Evolutionary conservation across 495 filamentous ascomycete genomes (phyloP).

Genomic region (Penicillium diatomitis): DNA sequence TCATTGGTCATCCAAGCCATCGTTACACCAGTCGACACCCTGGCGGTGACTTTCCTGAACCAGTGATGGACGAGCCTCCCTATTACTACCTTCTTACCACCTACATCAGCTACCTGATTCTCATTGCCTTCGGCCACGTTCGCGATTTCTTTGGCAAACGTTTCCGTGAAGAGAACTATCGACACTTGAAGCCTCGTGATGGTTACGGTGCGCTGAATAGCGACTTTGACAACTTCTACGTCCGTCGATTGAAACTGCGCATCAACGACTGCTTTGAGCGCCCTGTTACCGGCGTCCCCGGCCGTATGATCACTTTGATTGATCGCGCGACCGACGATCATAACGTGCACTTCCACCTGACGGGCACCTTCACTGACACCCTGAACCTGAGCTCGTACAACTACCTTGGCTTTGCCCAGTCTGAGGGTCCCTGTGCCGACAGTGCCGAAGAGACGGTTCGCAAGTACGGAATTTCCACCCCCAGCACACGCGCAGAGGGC

Average conservation of each 20-base stretch:
- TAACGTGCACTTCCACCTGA: conserved; percentile 79
- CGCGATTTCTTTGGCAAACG: conserved; percentile 97
- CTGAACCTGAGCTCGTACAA: conserved; percentile 99
- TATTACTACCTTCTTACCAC: conserved; percentile 96
- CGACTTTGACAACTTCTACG: conserved; percentile 98
- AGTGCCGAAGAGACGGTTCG: conserved; percentile 76
- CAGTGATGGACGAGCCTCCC: conserved; percentile 89
- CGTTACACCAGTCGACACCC: conserved; percentile 78
- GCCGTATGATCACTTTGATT: conserved; percentile 83
- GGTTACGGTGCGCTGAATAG: conserved; percentile 96
- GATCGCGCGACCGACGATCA: conserved; percentile 82
- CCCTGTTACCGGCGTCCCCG: conserved; percentile 86
- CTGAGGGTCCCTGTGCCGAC: conserved; percentile 93
- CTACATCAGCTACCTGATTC: conserved; percentile 91
- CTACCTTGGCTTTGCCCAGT: conserved; percentile 97
- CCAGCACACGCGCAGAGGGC: conserved; percentile 71
- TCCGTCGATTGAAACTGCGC: conserved; percentile 80
- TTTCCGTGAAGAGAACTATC: conserved; percentile 76
- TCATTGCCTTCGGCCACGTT: conserved; percentile 91
- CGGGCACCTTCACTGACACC: conserved; percentile 88
- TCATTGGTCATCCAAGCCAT: conserved; percentile 68
- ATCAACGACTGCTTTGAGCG: conserved; percentile 96
- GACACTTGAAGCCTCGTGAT: conserved; percentile 69
- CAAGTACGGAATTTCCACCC: conserved; percentile 72
- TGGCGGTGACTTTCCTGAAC: conserved; percentile 67